Percentiles rank a stretch among this genome's conserved stretches.
Conservation (phyloP, 495 filamentous ascomycete species). For the Glarea lozoyensis region DNA sequence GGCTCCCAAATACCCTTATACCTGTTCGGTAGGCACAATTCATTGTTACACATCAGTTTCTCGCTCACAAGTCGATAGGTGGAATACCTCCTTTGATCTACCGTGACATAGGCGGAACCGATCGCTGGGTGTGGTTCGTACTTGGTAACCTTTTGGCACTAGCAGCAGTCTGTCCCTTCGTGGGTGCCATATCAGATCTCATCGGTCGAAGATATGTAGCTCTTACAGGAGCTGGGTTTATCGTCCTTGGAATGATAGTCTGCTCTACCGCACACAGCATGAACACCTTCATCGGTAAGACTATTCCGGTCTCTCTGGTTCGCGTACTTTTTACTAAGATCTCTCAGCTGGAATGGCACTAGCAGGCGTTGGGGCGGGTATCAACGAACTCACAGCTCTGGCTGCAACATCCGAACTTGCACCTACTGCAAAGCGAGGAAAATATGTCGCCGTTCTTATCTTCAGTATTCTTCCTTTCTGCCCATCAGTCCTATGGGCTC, state of each 20-base stretch:
- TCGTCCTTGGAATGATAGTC: conserved; percentile 60
- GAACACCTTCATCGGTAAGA: conserved; percentile 60
- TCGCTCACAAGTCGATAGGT: conserved; percentile 23
- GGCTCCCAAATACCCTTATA: conserved; percentile 58
- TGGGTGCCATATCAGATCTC: conserved; percentile 62
- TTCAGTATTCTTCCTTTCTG: conserved; percentile 62
- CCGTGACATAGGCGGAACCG: conserved; percentile 51
- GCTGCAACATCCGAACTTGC: conserved; percentile 62
- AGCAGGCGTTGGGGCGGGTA: conserved; percentile 52
- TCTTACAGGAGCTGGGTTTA: conserved; percentile 45
- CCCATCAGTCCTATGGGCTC: conserved; percentile 60
- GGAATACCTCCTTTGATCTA: conserved; percentile 59
- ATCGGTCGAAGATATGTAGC: conserved; percentile 61
- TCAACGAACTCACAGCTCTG: conserved; percentile 60
- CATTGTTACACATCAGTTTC: not conserved
- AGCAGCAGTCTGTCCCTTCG: conserved; percentile 63
- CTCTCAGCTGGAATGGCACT: conserved; percentile 49
- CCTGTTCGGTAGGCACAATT: conserved; percentile 37
- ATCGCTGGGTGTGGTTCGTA: conserved; percentile 68
- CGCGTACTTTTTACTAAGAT: conserved; percentile 25
- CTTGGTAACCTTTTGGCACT: conserved; percentile 58
- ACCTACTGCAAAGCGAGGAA: conserved; percentile 56
- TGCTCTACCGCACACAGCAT: conserved; percentile 54
- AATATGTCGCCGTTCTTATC: conserved; percentile 57
- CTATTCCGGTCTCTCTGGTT: conserved; percentile 1